These are phyloP conservation scores for Heliamphora exappendiculata DNA, from an alignment of 148 eudicot species.

Conservation along the genomic window DNA sequence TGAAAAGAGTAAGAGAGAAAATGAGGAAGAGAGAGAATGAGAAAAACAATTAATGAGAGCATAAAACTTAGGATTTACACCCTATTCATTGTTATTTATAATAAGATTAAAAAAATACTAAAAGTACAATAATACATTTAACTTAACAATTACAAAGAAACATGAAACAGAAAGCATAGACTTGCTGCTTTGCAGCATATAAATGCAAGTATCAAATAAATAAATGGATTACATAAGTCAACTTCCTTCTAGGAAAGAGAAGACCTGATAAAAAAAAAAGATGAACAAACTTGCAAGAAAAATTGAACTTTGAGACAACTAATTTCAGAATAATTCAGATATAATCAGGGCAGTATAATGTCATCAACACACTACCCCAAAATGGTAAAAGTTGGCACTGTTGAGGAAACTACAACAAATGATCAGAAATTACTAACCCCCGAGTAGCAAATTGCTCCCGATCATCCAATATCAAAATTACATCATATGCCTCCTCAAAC, in stretches of 20 bases:
- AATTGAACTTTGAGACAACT: neutral
- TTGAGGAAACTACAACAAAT: neutral
- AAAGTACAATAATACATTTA: too few species aligned
- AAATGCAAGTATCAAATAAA: neutral
- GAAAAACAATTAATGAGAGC: too few species aligned
- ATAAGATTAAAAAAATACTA: too few species aligned
- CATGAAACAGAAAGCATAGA: neutral
- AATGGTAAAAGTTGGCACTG: neutral
- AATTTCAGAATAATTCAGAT: neutral
- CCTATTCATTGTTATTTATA: too few species aligned
- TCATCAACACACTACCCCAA: neutral
- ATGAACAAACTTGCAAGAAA: neutral
- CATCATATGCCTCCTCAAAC: slow-evolving; percentile 69
- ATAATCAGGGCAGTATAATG: neutral
- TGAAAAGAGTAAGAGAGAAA: too few species aligned
- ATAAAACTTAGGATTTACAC: too few species aligned
- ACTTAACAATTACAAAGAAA: too few species aligned
- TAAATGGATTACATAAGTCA: neutral
- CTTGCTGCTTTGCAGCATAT: neutral
- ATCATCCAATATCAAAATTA: slow-evolving; percentile 69
- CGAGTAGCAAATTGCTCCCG: slow-evolving; percentile 72
- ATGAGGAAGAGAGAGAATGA: too few species aligned
- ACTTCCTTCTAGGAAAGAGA: neutral
- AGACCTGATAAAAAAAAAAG: neutral
- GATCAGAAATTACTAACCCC: slow-evolving; percentile 46